Percentiles rank a stretch among this genome's conserved stretches.
phyloP scores from a whole-genome alignment of 192 early-diverging fungal species.

The Entrophospora sp. region DNA sequence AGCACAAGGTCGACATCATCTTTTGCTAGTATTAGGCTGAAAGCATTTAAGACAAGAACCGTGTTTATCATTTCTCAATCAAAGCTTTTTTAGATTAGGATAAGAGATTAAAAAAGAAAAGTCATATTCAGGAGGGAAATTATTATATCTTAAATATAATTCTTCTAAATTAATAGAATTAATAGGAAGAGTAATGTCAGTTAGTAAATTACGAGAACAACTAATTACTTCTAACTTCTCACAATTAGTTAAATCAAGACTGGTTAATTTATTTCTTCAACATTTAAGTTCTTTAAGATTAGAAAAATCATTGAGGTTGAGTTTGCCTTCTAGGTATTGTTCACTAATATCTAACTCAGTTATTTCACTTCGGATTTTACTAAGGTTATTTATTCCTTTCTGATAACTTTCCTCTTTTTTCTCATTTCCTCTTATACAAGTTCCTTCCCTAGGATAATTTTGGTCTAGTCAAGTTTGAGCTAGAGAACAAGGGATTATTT shows the following conservation, averaged over 20 bases:
- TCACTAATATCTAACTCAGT: background rate
- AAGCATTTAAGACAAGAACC: background rate
- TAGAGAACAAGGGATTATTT: too few species aligned
- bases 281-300: background rate
- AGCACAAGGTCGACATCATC: constrained; percentile 11
- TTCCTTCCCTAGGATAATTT: background rate
- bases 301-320: background rate
- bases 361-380: background rate
- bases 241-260: background rate
- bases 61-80: background rate
- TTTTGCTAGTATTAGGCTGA: constrained; percentile 5
- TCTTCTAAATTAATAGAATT: background rate
- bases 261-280: background rate
- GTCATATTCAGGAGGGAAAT: background rate
- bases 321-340: background rate
- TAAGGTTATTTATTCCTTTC: background rate
- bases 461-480: background rate
- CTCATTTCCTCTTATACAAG: background rate
- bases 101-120: too few species aligned
- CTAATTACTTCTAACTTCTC: background rate
- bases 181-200: background rate
- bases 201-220: constrained; percentile 1
- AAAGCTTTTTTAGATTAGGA: too few species aligned
- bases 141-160: background rate
- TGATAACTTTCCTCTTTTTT: background rate